Evolutionary conservation across 1,139 yeast species (phyloP), one percentile per base, ranked within the genome.

Genomic region (Geotrichum candidum): DNA sequence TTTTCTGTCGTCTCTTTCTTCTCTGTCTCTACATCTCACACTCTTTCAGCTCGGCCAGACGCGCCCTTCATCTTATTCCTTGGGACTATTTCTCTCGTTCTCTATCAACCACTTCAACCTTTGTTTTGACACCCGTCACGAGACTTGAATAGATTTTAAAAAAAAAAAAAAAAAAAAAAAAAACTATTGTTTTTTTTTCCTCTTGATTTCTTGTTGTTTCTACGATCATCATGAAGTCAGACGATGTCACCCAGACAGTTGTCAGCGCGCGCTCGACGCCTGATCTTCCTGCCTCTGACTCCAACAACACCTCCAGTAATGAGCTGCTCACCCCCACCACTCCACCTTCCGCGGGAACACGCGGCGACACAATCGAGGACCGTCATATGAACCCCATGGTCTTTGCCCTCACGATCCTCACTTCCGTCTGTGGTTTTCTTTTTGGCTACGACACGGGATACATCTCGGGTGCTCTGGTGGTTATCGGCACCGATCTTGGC

Each of bases 361-460:
- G 7, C 46, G 6, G 6, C 46, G n/a, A 7, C 4, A 13, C 59
- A 10, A 53, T 59, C n/a, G 61, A 59, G 51, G 18, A 52, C 45
- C 23, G 61, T 4, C 35, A 51, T 10, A 70, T 73, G 68, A 66
- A 92, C 18, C 77, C 79, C 11, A 76, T 89, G 71, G 88, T 91
- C 61, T 77, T 91, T 35, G 76, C 84, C 48, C 76, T 92, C 62
- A 89, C 96, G 0, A 78, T 87, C 61, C 85, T 90, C 18, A 87
- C 97, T 0, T 90, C 97, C 10, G 86, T 92, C 65, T 90, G 97
- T 1, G 98, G 98, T 3, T 91, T 91, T 74, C 85, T 92, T 90
- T 92, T 91, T 76, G 98, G 98, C 66, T 92, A 92, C 72, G 98
- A 92, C 74, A 92, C 98, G 0, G 98, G 97, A 65, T 92, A 92